Percentiles rank a stretch among this genome's conserved stretches.
These are phyloP conservation scores for Craterostigma plantagineum DNA, from an alignment of 257 asterid species.

Conservation along the genomic window DNA sequence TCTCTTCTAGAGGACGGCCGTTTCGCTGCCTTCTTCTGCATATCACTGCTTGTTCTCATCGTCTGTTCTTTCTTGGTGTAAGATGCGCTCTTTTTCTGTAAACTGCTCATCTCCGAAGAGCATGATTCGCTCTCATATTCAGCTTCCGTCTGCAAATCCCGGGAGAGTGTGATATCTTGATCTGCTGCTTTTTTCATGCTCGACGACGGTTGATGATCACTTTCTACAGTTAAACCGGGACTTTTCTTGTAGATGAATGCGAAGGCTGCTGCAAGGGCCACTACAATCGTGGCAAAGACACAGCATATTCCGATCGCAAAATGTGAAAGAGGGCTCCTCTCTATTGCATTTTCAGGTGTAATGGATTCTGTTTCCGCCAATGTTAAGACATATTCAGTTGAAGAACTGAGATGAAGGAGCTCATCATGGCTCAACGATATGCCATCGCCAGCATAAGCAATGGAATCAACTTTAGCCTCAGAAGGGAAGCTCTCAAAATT, in stretches of 20 bases:
- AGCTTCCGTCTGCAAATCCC: conserved; percentile 18
- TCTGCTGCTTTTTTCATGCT: neutral
- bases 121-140: conserved; percentile 27
- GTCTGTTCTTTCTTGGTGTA: conserved; percentile 13
- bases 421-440: too few relatives aligned
- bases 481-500: conserved; percentile 2
- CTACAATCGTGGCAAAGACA: conserved; percentile 13
- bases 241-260: conserved; percentile 9
- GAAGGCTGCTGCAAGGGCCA: conserved; percentile 16
- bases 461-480: conserved; percentile 2
- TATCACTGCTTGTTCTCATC: conserved; percentile 22
- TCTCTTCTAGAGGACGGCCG: conserved; percentile 28
- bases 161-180: conserved; percentile 18
- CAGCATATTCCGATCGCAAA: conserved; percentile 12
- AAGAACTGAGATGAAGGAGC: too few relatives aligned
- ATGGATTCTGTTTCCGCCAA: neutral
- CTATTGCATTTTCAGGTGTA: too few relatives aligned
- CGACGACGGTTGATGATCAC: too few relatives aligned
- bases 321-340: neutral
- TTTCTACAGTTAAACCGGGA: neutral
- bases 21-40: conserved; percentile 8
- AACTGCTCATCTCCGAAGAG: conserved; percentile 68
- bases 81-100: conserved; percentile 16
- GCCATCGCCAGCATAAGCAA: conserved; percentile 5
- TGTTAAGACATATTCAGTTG: conserved; percentile 5